Evolutionary conservation across 1,284 basidiomycete genomes (phyloP).

Genomic region (Tilletia indica): DNA sequence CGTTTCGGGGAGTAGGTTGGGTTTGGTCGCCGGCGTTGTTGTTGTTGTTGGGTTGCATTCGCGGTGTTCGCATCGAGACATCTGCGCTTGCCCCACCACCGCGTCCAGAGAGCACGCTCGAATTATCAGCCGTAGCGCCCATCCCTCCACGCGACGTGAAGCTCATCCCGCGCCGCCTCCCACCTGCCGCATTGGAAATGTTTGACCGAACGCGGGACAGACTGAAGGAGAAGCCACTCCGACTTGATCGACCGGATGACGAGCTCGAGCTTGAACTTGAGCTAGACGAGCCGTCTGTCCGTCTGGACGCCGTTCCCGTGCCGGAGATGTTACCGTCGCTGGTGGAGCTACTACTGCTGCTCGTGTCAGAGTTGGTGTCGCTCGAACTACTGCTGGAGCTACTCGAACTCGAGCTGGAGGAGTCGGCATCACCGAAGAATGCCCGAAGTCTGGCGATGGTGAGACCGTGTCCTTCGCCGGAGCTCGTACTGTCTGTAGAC

Average conservation of each 20-base stretch:
- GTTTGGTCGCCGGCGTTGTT: not conserved
- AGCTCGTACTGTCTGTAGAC: constrained; percentile 32
- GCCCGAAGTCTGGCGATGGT: constrained; percentile 48
- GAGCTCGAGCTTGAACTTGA: constrained; percentile 32
- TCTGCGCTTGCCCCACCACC: not conserved
- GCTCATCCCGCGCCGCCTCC: not conserved
- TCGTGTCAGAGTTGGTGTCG: not conserved
- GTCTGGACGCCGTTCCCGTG: not conserved
- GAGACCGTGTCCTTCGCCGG: constrained; percentile 32
- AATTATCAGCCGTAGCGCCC: not conserved
- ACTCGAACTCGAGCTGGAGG: constrained; percentile 14
- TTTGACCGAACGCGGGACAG: constrained; percentile 8
- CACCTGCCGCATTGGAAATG: constrained; percentile 1
- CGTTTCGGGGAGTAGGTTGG: not conserved
- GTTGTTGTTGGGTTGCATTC: not conserved
- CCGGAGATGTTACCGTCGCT: not conserved
- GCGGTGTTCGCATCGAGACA: not conserved
- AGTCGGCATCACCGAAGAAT: constrained; percentile 44
- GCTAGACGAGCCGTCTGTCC: not conserved
- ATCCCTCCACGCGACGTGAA: not conserved
- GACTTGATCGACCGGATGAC: constrained; percentile 17
- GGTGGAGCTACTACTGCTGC: not conserved
- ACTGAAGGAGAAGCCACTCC: constrained; percentile 18
- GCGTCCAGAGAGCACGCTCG: constrained; percentile 1
- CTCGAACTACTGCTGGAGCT: not conserved